phyloP scores from a whole-genome alignment of 2,329 filamentous ascomycete genomes.

The Cylindrodendrum hubeiense region DNA sequence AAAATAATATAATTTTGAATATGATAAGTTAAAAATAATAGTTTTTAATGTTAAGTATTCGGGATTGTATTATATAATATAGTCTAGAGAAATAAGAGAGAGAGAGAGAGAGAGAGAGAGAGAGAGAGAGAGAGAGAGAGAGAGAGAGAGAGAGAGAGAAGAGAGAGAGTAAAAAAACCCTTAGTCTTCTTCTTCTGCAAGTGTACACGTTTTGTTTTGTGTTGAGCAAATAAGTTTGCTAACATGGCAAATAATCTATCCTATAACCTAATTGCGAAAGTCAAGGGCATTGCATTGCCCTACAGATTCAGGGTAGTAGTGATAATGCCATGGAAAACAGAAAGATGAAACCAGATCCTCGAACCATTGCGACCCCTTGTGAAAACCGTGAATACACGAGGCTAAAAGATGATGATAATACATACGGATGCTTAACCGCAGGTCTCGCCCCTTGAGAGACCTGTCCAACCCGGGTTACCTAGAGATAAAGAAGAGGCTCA shows the following conservation, averaged over 20 bases:
- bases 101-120: not conserved
- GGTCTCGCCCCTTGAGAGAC: constrained; percentile 2
- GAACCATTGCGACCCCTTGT: constrained; percentile 9
- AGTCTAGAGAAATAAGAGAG: constrained; percentile 32
- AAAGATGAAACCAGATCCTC: not conserved
- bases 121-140: not conserved
- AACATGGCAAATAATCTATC: not conserved
- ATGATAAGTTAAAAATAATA: too few relatives aligned
- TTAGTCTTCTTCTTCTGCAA: constrained; percentile 14
- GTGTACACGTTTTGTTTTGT: constrained; percentile 6
- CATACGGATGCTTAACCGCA: constrained; percentile 9
- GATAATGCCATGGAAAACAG: not conserved
- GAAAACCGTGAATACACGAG: constrained; percentile 6
- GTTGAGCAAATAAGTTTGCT: not conserved
- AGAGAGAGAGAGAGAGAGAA: not conserved
- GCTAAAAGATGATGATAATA: constrained; percentile 19
- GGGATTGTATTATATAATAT: too few relatives aligned
- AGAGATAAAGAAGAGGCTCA: not conserved
- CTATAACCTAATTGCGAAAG: not conserved
- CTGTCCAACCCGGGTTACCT: constrained; percentile 14
- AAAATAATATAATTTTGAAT: constrained; percentile 9
- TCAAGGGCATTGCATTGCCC: not conserved
- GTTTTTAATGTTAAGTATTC: too few relatives aligned
- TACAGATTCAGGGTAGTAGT: not conserved
- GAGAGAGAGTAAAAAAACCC: constrained; percentile 10